A percentile compares a stretch with the other conserved stretches of the same genome.
These are phyloP conservation scores for Boletus rex-veris DNA, from an alignment of 768 basidiomycete genomes.

Conservation along the genomic window DNA sequence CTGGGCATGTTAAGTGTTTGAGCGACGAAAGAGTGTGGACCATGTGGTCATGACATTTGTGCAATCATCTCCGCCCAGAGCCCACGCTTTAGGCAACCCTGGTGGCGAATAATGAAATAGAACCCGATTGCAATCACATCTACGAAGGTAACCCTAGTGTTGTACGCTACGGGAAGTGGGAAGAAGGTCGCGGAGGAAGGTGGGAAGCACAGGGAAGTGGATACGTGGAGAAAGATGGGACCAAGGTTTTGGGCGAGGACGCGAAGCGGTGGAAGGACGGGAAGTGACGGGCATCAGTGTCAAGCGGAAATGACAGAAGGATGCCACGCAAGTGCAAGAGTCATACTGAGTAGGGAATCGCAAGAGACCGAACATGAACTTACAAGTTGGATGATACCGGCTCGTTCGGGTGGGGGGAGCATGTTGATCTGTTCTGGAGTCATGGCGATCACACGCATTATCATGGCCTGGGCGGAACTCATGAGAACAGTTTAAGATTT, in stretches of 20 bases:
- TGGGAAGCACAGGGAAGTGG: conserved; percentile 7
- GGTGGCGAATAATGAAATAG: conserved; percentile 2
- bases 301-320: conserved; percentile 21
- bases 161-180: conserved; percentile 23
- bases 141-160: conserved; percentile 32
- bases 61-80: conserved; percentile 7
- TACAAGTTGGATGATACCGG: conserved; percentile 81
- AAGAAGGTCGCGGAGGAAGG: conserved; percentile 13
- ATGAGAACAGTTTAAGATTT: conserved; percentile 13
- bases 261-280: conserved; percentile 13
- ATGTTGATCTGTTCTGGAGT: conserved; percentile 79
- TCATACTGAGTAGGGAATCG: conserved; percentile 10
- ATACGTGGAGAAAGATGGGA: conserved; percentile 11
- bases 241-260: conserved; percentile 3
- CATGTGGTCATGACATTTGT: background rate
- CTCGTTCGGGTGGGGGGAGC: conserved; percentile 69
- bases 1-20: background rate
- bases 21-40: background rate
- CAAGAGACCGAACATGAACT: conserved; percentile 31
- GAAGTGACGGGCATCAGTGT: conserved; percentile 24
- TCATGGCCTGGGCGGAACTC: conserved; percentile 50
- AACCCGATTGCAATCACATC: conserved; percentile 7
- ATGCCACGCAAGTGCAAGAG: conserved; percentile 3
- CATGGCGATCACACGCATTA: conserved; percentile 78
- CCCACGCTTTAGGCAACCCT: conserved; percentile 4